These are phyloP conservation scores for Prunus salicina DNA, from an alignment of 306 rosid species.

Conservation along the genomic window DNA sequence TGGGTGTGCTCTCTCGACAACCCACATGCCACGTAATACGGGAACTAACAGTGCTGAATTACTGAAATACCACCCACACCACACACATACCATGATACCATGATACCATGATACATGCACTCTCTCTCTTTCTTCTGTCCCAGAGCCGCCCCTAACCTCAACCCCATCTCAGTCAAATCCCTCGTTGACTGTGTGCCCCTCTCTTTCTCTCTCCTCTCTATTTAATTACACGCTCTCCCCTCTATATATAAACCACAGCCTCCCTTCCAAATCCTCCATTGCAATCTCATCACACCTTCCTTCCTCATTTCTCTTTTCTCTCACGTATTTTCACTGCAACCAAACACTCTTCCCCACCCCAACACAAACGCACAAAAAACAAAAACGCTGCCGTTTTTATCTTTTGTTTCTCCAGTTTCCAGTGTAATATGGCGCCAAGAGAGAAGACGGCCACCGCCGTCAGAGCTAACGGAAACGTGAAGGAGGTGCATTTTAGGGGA, in stretches of 20 bases:
- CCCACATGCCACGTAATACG: conserved; percentile 73
- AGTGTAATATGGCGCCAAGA: conserved; percentile 67
- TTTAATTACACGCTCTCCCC: conserved; percentile 6
- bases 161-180: conserved; percentile 52
- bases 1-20: conserved; percentile 31
- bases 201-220: conserved; percentile 3
- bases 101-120: too few species aligned
- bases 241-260: conserved; percentile 39
- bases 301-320: too few species aligned
- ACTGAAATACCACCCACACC: conserved; percentile 29
- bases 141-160: conserved; percentile 38
- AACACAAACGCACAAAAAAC: too few species aligned
- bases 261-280: neutral
- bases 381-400: neutral
- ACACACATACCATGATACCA: neutral
- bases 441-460: conserved; percentile 42
- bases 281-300: neutral
- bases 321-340: neutral
- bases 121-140: too few species aligned
- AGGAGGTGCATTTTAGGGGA: conserved; percentile 88
- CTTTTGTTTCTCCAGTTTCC: neutral
- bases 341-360: neutral
- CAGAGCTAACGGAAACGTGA: conserved; percentile 31
- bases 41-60: conserved; percentile 31
- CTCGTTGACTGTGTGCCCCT: conserved; percentile 45